These are phyloP conservation scores for Globisporangium recalcitrans DNA, from an alignment of 352 stramenopile genomes.

Conservation along the genomic window DNA sequence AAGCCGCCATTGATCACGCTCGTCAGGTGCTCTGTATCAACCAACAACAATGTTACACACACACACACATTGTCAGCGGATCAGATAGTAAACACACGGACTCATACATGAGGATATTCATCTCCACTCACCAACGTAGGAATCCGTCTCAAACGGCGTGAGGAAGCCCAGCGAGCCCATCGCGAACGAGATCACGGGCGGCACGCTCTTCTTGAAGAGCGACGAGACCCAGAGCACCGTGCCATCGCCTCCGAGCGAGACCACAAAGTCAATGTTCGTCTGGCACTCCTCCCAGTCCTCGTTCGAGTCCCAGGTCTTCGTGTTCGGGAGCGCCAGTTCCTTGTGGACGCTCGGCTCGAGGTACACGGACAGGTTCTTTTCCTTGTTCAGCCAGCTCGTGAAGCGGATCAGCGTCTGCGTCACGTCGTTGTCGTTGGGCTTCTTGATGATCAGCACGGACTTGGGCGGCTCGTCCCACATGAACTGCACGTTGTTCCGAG, in stretches of 20 bases:
- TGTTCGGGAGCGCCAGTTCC: slow-evolving; percentile 47
- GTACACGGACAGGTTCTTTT: slow-evolving; percentile 68
- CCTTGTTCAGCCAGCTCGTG: slow-evolving; percentile 62
- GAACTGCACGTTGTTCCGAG: slow-evolving; percentile 86
- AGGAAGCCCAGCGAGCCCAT: slow-evolving; percentile 96
- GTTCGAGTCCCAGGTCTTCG: slow-evolving; percentile 57
- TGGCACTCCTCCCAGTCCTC: slow-evolving; percentile 69
- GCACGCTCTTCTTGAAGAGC: slow-evolving; percentile 88
- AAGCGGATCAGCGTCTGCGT: slow-evolving; percentile 65
- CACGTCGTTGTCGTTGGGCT: slow-evolving; percentile 77
- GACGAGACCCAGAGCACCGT: slow-evolving; percentile 87
- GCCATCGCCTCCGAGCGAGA: slow-evolving; percentile 95
- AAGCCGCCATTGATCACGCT: slow-evolving; percentile 78
- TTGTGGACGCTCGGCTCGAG: slow-evolving; percentile 73
- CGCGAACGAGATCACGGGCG: slow-evolving; percentile 92
- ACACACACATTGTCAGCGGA: not conserved
- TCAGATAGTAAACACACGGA: not conserved
- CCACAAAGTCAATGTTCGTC: slow-evolving; percentile 86
- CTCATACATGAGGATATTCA: not conserved
- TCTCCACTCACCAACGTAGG: slow-evolving; percentile 30
- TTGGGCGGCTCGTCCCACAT: slow-evolving; percentile 85
- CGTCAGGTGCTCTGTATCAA: slow-evolving; percentile 53
- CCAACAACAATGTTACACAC: not conserved
- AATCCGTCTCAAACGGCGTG: slow-evolving; percentile 88
- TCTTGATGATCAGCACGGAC: slow-evolving; percentile 85